Evolutionary conservation across 805 yeast species (phyloP), one percentile per base, ranked within the genome.

Genomic region (Ogataea minuta): DNA sequence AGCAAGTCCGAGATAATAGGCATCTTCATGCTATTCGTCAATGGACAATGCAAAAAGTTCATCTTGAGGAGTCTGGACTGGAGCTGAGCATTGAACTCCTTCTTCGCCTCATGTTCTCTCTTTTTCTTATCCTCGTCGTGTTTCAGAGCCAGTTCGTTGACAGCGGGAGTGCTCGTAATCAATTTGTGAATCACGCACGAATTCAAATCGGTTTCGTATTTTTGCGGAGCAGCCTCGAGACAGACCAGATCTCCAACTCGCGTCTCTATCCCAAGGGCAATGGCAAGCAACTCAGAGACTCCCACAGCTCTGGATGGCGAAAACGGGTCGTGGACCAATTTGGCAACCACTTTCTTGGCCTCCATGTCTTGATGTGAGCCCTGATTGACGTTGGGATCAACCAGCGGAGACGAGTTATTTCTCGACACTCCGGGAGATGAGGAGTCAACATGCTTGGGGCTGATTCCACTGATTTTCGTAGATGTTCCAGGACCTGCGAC

Each of bases 171-270:
- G 26, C 64, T 70, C 0, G 76, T 68, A 14, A 70, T 67, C 41
- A 69, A 77, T 3, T 86, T 87, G 47, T 77, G 81, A 4, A 85
- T 47, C 0, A 67, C 57, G 11, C 79, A 53, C 0, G 67, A 53
- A 7, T 26, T 31, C 3, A 29, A 20, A 21, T 26, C 36, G 6
- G 33, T 30, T 7, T 30, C 39, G 24, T 35, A 24, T 28, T 34
- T 31, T 1, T 67, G 46, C 1, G 81, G 30, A n/a, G 43, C 31
- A 39, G 51, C 45, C 32, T 77, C 79, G 7, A 87, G 46, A 4
- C 72, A 64, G 3, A 84, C 60, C 20, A 77, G 62, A 41, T 70
- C 67, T 0, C 90, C 91, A 6, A 77, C 65, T 1, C 67, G 50
- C 11, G 55, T 48, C 23, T 71, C 72, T 1, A 77, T 61, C 0